Evolutionary conservation across 495 filamentous ascomycete species (phyloP).

Genomic region (Penicillium simplicissimum): DNA sequence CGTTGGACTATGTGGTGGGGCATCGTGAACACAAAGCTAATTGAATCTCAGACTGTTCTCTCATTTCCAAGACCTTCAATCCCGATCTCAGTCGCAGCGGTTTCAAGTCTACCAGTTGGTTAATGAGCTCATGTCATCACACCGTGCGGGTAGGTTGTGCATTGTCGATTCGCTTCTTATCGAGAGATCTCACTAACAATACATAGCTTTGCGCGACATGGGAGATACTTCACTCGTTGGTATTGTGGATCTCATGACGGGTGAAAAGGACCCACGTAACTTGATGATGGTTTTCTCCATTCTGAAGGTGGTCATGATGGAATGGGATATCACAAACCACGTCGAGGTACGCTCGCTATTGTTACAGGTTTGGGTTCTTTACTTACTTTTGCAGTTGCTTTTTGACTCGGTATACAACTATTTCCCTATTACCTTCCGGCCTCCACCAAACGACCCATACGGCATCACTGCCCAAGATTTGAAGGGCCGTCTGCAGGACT

Average conservation of each 20-base stretch:
- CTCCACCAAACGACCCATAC: constrained; percentile 74
- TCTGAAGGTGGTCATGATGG: constrained; percentile 68
- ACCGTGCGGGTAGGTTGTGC: constrained; percentile 57
- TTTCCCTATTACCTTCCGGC: constrained; percentile 76
- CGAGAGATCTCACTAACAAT: constrained; percentile 19
- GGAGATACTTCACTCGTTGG: constrained; percentile 60
- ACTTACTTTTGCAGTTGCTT: constrained; percentile 51
- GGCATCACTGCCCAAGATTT: constrained; percentile 73
- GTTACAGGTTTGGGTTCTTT: background rate
- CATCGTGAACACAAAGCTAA: constrained; percentile 18
- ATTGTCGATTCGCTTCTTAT: background rate
- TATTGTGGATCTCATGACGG: constrained; percentile 67
- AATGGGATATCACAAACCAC: constrained; percentile 67
- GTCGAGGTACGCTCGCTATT: constrained; percentile 52
- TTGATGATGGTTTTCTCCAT: constrained; percentile 79
- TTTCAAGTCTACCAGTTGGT: constrained; percentile 65
- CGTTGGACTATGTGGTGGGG: constrained; percentile 4
- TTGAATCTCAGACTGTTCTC: constrained; percentile 41
- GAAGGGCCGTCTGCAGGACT: constrained; percentile 68
- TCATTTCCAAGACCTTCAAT: constrained; percentile 60
- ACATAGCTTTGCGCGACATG: constrained; percentile 52
- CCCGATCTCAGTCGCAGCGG: constrained; percentile 61
- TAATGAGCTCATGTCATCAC: constrained; percentile 63
- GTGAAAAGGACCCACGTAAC: constrained; percentile 77
- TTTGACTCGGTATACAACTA: constrained; percentile 79